Conservation (phyloP, 805 yeast genomes). For the Nematodospora valgi region DNA sequence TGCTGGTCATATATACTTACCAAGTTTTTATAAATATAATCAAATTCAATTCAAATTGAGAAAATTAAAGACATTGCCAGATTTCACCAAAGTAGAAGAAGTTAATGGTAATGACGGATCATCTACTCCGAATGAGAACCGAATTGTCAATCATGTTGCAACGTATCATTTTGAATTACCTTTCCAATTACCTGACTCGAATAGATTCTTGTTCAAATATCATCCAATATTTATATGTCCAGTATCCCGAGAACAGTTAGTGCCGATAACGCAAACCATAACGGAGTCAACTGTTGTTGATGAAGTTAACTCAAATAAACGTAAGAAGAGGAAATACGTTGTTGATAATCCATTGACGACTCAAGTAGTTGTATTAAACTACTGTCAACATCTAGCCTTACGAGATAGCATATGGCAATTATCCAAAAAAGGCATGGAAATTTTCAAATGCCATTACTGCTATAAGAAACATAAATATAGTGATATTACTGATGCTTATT, state of each 20-base stretch:
- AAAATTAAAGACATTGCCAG: slow-evolving; percentile 7
- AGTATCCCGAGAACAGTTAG: slow-evolving; percentile 39
- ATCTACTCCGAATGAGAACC: not conserved
- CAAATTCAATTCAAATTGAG: slow-evolving; percentile 31
- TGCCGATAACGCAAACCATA: slow-evolving; percentile 26
- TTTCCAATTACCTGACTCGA: slow-evolving; percentile 39
- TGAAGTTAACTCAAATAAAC: not conserved
- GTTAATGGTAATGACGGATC: not conserved
- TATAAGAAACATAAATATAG: slow-evolving; percentile 39
- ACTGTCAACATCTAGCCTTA: slow-evolving; percentile 41
- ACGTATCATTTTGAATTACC: slow-evolving; percentile 34
- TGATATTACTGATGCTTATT: slow-evolving; percentile 39
- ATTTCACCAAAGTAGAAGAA: slow-evolving; percentile 1
- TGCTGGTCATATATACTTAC: slow-evolving; percentile 39
- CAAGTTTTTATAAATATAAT: slow-evolving; percentile 41
- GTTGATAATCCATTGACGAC: slow-evolving; percentile 16
- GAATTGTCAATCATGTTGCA: slow-evolving; percentile 14
- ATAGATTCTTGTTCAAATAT: slow-evolving; percentile 35
- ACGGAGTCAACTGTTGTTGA: slow-evolving; percentile 9
- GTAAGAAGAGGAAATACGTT: slow-evolving; percentile 2
- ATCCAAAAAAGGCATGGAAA: slow-evolving; percentile 35
- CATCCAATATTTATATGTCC: slow-evolving; percentile 48
- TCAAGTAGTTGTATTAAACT: slow-evolving; percentile 41
- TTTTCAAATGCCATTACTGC: slow-evolving; percentile 44
- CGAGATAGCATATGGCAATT: slow-evolving; percentile 41